phyloP scores from a whole-genome alignment of 1,284 basidiomycete species.

The Kalmanozyma brasiliensis region DNA sequence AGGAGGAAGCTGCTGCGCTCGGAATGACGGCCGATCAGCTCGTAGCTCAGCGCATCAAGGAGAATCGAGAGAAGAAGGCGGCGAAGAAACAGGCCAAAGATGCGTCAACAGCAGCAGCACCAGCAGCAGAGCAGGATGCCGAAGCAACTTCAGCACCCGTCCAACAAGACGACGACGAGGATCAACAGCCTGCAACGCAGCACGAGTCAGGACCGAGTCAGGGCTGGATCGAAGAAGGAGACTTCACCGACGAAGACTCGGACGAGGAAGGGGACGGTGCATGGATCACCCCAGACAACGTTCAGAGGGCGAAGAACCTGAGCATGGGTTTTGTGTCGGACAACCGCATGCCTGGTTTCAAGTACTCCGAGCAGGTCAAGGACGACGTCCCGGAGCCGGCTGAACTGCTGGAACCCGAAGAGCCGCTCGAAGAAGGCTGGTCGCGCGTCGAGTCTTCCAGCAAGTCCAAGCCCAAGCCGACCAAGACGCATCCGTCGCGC shows the following conservation, averaged over 20 bases:
- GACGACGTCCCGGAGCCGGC: conserved; percentile 25
- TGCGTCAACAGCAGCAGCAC: conserved; percentile 5
- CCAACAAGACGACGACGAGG: conserved; percentile 15
- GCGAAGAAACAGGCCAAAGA: conserved; percentile 41
- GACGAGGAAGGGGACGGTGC: conserved; percentile 70
- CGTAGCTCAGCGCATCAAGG: conserved; percentile 31
- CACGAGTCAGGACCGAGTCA: conserved; percentile 19
- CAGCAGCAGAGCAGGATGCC: conserved; percentile 4
- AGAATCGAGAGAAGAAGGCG: conserved; percentile 39
- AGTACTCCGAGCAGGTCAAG: conserved; percentile 31
- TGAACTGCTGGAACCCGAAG: conserved; percentile 27
- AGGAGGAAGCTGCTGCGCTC: conserved; percentile 26
- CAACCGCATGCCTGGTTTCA: conserved; percentile 43
- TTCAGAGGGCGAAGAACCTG: conserved; percentile 85
- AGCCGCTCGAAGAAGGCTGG: conserved; percentile 48
- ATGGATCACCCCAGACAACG: conserved; percentile 96
- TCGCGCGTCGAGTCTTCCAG: conserved; percentile 37
- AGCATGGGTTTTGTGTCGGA: conserved; percentile 75
- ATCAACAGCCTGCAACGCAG: conserved; percentile 23
- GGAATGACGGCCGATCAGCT: conserved; percentile 38
- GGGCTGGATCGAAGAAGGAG: conserved; percentile 68
- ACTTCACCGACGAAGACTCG: conserved; percentile 81
- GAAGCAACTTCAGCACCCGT: background rate
- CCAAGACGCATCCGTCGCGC: conserved; percentile 70
- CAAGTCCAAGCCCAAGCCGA: conserved; percentile 25